Base-by-base conservation (phyloP, 192 early-diverging fungal species). In the Rhizophagus clarus region DNA sequence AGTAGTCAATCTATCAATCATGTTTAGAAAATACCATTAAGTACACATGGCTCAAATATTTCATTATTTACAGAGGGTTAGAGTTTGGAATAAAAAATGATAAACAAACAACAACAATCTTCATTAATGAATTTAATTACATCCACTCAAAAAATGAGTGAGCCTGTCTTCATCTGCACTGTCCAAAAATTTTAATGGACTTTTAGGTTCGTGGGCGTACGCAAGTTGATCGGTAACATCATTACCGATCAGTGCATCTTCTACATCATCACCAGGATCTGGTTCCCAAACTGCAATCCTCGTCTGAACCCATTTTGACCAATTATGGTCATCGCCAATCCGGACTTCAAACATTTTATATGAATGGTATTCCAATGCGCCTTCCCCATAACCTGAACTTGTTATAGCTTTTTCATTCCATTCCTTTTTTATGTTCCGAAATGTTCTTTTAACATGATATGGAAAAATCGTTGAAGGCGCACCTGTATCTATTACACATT, bases 191-290 rank as follows among this genome's bases (percentile, higher is more conserved):
- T 71, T 71, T 22, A 71, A n/a, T 45, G 69, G 69, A 24, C 34
- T 45, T 4, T 17, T 31, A 1, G 40, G n/a, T 24, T 47, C 70
- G 11, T 72, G 42, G 2, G 47, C 42, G 47, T 72, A 71, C 2
- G 40, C 69, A 10, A 77, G 28, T 77, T 77, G 37, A 14, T 77
- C 62, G 14, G 76, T 67, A 77, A 77, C 62, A 77, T 77, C 76
- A 49, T 77, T 77, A 61, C 76, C 61, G 29, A 77, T n/a, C 31
- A 77, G 76, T n/a, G 76, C 76, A 67, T 77, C 42, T 61, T 22
- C 61, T 11, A 76, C 75, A 28, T 63, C 26, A 45, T 77, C 12
- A 3, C 76, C 76, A 24, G 76, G 51, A 1, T 20, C 2, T 8
- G 4, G 56, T 40, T 75, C 74, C 42, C 76, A 77, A 34, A 66